Base-by-base conservation (phyloP, 768 basidiomycete species). In the Leccinum rimulosum region DNA sequence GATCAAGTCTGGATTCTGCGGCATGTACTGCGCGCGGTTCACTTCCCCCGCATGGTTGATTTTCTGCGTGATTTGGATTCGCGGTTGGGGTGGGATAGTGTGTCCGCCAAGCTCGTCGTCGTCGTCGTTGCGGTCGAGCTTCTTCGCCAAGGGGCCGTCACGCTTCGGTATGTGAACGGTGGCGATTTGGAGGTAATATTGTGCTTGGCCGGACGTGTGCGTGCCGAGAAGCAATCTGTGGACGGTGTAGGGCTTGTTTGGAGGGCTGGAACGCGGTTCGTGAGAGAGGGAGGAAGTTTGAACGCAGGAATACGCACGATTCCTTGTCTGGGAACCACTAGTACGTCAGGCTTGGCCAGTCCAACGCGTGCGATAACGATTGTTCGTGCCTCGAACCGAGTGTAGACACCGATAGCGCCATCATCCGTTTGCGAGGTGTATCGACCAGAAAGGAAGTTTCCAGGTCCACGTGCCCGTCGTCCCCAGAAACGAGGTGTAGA, bases 261-360 rank as follows among this genome's bases (percentile, higher is more conserved):
- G 77, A 22, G 94, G 91, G 59, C 94, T 97, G n/a, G 56, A 19
- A 28, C 27, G 47, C 27, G 48, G 60, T 52, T 50, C n/a, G 25
- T 35, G 5, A 54, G 36, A 36, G 8, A 10, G 40, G 19, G 4
- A 11, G 4, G 33, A 9, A 5, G n/a, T 12, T 30, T 4, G 36
- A 45, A 35, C 33, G 30, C 33, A 43, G 10, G 4, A n/a, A n/a
- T 11, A 75, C 92, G 69, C 66, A 95, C 95, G 85, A 84, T 76
- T 98, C 93, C 74, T 87, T 89, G 80, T 99, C 97, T 0, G 97
- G 97, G 74, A 99, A 91, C 97, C 97, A 99, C 76, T 98, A 96
- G 73, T 92, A 95, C 5, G 97, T 99, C 69, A 99, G 73, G 68
- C 89, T 93, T 19, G 97, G 97, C 97, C 97, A 99, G 75, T 97